These are phyloP conservation scores for Sclerotinia trifoliorum DNA, from an alignment of 2,329 filamentous ascomycete species.

Conservation along the genomic window DNA sequence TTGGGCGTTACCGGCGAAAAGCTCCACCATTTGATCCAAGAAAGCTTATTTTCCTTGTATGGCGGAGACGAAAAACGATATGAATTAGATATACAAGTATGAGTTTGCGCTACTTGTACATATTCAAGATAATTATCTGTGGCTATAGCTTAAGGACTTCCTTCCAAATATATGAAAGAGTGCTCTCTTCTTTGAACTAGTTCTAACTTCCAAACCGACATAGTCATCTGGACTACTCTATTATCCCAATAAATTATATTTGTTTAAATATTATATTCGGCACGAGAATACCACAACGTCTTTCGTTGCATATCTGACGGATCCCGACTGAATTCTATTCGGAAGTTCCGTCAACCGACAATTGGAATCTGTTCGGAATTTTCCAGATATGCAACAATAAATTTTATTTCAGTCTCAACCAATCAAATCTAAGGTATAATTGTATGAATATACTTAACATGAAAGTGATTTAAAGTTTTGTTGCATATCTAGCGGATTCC, in stretches of 20 bases:
- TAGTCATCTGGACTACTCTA: no score
- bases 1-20: background rate
- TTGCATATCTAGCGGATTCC: background rate
- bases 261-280: no score
- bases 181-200: no score
- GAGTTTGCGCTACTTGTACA: background rate
- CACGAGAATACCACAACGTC: no score
- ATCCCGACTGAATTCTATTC: background rate
- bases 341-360: background rate
- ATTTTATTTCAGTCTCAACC: background rate
- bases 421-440: background rate
- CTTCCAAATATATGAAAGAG: background rate
- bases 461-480: background rate
- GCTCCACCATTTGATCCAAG: background rate
- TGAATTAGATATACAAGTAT: background rate
- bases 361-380: background rate
- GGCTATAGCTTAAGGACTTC: background rate
- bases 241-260: no score
- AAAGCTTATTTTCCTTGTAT: no score
- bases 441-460: background rate
- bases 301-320: background rate
- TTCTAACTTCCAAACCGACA: no score
- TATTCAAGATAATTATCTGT: background rate
- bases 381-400: background rate
- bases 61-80: background rate